Conservation (phyloP, 73 alveolate species). For the Stentor roeselii region DNA sequence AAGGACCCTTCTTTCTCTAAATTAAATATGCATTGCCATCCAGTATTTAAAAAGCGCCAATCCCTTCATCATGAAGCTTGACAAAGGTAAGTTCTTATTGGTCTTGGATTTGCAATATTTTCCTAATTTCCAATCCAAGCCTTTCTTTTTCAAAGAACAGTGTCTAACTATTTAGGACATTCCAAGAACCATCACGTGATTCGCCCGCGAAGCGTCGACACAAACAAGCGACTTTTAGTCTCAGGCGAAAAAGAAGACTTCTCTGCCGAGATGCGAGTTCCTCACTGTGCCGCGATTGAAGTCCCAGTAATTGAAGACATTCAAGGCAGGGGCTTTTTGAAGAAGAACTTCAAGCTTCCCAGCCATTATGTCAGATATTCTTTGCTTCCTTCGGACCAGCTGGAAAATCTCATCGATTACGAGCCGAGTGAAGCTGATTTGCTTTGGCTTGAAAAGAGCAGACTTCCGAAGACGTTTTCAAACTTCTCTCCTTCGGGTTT, state of each 20-base stretch:
- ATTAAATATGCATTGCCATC: not conserved
- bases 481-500: not conserved
- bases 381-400: not conserved
- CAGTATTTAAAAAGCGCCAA: constrained; percentile 8
- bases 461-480: not conserved
- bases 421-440: constrained; percentile 8
- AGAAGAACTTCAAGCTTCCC: not conserved
- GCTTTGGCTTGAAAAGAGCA: not conserved
- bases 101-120: not conserved
- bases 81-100: constrained; percentile 9
- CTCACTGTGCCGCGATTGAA: not conserved
- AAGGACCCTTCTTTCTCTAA: too few species aligned
- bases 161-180: not conserved
- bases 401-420: not conserved
- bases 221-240: not conserved
- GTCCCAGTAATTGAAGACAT: constrained; percentile 1
- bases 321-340: not conserved
- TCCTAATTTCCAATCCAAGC: not conserved
- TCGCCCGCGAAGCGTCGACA: constrained; percentile 25
- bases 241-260: not conserved
- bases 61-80: not conserved
- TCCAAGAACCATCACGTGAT: constrained; percentile 1
- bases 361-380: not conserved
- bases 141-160: not conserved
- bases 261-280: not conserved